Base-by-base conservation (phyloP, 2,329 filamentous ascomycete species). In the Aspergillus sp. region DNA sequence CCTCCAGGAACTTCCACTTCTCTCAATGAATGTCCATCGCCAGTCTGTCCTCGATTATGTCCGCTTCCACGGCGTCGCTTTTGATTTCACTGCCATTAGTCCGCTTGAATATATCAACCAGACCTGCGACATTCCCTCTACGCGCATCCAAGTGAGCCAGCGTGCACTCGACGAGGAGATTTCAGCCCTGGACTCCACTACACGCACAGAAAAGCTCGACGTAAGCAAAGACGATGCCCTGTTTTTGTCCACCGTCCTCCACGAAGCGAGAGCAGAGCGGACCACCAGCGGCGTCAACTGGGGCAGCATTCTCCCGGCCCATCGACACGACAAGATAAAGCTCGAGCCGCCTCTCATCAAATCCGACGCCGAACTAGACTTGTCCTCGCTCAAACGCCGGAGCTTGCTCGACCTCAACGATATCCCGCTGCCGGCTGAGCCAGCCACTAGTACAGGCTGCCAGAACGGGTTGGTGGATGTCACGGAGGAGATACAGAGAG, bases 31-130 rank as follows among this genome's bases (percentile, higher is more conserved):
- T 11, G 15, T 12, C 39, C 43, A 45, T 14, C 57, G 61, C n/a
- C 52, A 52, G 11, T 58, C 58, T 13, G 42, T 64, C 5, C 48
- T 70, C 5, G 61, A 68, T 12, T 72, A 71, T 40, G 67, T 68
- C 13, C 60, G 66, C 15, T 62, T 58, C 30, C 50, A 69, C 36
- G 58, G 58, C 3, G 52, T 71, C 14, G 61, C 58, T 19, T 48
- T 36, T 31, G 49, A 66, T 35, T 61, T 61, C 43, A 48, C 47
- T 3, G 43, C 44, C 4, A 42, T 56, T 2, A 34, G 55, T 27
- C 52, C 55, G 2, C 24, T 46, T 25, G 16, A 36, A 14, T 30
- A 36, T 22, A 22, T 48, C 30, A 25, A 50, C 20, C 19, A 45
- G 12, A 22, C 19, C n/a, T 35, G 29, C 33, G 35, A 39, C 16